Percentiles rank a stretch among this genome's conserved stretches.
These are phyloP conservation scores for maize (Zea mays) DNA, from an alignment of 176 grass and related monocot species.

Conservation along the genomic window DNA sequence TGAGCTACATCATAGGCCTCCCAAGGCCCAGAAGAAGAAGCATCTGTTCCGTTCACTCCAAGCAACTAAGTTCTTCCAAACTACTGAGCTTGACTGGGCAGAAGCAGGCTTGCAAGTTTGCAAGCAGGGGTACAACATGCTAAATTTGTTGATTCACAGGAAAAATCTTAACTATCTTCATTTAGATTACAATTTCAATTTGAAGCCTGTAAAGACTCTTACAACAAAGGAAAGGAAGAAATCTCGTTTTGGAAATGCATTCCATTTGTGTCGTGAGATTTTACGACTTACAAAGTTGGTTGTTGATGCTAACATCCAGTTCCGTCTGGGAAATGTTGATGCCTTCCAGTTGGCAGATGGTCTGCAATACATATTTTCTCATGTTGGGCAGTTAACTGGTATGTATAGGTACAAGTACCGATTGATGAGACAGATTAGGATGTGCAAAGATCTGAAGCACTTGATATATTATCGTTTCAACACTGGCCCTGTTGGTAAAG, in stretches of 20 bases:
- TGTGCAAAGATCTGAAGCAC: constrained; percentile 99
- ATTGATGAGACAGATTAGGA: constrained; percentile 93
- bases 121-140: constrained; percentile 99
- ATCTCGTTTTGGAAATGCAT: constrained; percentile 99
- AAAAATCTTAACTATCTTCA: constrained; percentile 99
- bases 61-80: constrained; percentile 97
- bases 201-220: constrained; percentile 97
- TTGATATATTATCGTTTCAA: constrained; percentile 99
- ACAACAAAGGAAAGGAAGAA: constrained; percentile 99
- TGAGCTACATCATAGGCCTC: constrained; percentile 88
- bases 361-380: constrained; percentile 95
- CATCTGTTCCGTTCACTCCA: constrained; percentile 93
- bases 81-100: constrained; percentile 96
- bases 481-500: constrained; percentile 96
- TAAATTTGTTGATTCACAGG: constrained; percentile 96
- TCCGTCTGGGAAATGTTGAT: constrained; percentile 94
- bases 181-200: constrained; percentile 97
- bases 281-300: constrained; percentile 94
- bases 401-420: constrained; percentile 99
- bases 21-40: constrained; percentile 96
- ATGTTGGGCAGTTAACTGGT: constrained; percentile 99
- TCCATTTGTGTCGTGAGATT: constrained; percentile 96
- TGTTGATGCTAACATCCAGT: constrained; percentile 98
- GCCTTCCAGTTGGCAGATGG: constrained; percentile 99
- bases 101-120: constrained; percentile 97